Conservation (phyloP, 352 stramenopile genomes). For the Phytophthora tentaculata region DNA sequence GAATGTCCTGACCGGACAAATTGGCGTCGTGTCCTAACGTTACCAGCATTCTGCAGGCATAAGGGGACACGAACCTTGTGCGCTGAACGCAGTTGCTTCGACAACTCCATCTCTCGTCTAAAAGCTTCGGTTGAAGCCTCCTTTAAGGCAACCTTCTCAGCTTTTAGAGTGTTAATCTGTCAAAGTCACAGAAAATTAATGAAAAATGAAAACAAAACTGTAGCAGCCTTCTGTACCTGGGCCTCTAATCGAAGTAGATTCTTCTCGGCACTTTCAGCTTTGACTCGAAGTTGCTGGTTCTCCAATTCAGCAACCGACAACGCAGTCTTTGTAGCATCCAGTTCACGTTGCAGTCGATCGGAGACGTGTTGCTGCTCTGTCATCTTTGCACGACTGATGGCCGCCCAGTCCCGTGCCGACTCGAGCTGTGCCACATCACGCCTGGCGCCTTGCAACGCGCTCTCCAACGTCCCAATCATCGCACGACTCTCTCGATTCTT, state of each 20-base stretch:
- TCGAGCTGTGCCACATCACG: conserved; percentile 45
- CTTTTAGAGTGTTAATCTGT: conserved; percentile 59
- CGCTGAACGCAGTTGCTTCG: conserved; percentile 41
- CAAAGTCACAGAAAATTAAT: background rate
- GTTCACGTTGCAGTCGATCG: conserved; percentile 37
- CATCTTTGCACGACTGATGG: conserved; percentile 38
- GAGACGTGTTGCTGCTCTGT: conserved; percentile 39
- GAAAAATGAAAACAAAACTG: background rate
- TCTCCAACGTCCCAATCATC: conserved; percentile 45
- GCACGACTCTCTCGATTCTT: conserved; percentile 45
- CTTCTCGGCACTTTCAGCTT: conserved; percentile 42
- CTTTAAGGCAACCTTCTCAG: conserved; percentile 56
- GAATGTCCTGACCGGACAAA: background rate
- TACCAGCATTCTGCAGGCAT: conserved; percentile 13
- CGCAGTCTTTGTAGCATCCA: conserved; percentile 40
- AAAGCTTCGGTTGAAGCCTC: conserved; percentile 25
- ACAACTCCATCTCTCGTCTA: conserved; percentile 57
- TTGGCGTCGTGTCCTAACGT: background rate
- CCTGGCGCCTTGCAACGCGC: conserved; percentile 29
- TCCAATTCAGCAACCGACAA: conserved; percentile 33
- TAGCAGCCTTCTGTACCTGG: conserved; percentile 38
- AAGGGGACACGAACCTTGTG: conserved; percentile 20
- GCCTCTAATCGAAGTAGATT: conserved; percentile 50
- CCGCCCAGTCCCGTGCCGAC: conserved; percentile 37
- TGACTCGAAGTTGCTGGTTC: conserved; percentile 41